Percentiles rank a stretch among this genome's conserved stretches.
Conservation (phyloP, 169 alveolate genomes). For the Plasmodium coatneyi region DNA sequence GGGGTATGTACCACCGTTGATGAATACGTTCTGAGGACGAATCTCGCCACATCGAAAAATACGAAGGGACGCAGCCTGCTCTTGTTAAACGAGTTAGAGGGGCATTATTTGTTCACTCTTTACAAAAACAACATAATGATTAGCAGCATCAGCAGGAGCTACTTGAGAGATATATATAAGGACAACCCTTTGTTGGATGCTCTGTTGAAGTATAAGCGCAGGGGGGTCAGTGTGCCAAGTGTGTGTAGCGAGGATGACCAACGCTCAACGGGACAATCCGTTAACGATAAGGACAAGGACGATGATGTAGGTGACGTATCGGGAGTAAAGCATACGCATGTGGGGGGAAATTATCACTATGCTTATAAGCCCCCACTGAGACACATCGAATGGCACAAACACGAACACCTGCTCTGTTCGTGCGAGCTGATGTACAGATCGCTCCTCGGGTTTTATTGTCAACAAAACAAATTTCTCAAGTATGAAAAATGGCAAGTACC, state of each 20-base stretch:
- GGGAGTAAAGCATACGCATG: neutral
- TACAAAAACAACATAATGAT: constrained; percentile 49
- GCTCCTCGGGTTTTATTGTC: constrained; percentile 68
- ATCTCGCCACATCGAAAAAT: constrained; percentile 39
- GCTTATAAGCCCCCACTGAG: constrained; percentile 4
- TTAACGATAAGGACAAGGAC: neutral
- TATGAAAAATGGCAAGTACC: constrained; percentile 76
- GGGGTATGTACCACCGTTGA: constrained; percentile 33
- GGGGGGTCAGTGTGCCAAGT: neutral
- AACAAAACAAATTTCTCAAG: constrained; percentile 35
- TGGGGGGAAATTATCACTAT: neutral
- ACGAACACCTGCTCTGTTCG: constrained; percentile 43
- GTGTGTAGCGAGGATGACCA: neutral
- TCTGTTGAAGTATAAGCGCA: constrained; percentile 35
- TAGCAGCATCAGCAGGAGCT: constrained; percentile 21
- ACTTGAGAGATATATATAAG: constrained; percentile 30
- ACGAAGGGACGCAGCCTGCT: constrained; percentile 44
- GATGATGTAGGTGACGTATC: neutral
- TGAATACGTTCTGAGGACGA: constrained; percentile 62
- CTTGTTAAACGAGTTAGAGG: constrained; percentile 62
- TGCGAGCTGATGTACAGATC: constrained; percentile 75
- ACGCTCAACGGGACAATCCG: neutral
- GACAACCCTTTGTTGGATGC: constrained; percentile 16
- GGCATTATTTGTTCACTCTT: constrained; percentile 39
- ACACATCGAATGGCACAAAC: constrained; percentile 67